A percentile compares a stretch with the other conserved stretches of the same genome.
These are phyloP conservation scores for Diatrype stigma DNA, from an alignment of 2,329 filamentous ascomycete genomes.

Conservation along the genomic window DNA sequence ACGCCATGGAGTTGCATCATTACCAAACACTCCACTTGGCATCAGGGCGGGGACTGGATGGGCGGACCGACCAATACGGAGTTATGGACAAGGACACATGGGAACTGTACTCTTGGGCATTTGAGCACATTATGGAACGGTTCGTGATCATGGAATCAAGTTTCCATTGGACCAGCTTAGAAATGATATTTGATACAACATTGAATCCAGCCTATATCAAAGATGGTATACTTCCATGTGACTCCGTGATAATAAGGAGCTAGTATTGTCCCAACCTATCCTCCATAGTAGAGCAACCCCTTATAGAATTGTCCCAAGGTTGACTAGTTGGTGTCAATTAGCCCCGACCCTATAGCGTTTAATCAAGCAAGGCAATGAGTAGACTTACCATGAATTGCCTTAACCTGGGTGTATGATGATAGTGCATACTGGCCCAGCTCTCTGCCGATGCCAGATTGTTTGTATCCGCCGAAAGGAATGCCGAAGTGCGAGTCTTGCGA, in stretches of 20 bases:
- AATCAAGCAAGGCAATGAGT: neutral
- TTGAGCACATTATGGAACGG: neutral
- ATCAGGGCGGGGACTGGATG: neutral
- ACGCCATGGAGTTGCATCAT: too few relatives aligned
- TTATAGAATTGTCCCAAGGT: neutral
- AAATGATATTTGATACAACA: neutral
- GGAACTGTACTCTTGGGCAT: neutral
- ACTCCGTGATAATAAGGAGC: neutral
- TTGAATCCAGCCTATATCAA: neutral
- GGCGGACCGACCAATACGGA: neutral
- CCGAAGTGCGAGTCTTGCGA: slow-evolving; percentile 40
- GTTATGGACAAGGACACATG: neutral
- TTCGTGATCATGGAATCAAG: neutral
- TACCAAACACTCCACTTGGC: too few relatives aligned
- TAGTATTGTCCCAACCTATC: neutral
- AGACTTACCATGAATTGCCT: slow-evolving; percentile 2
- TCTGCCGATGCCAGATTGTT: slow-evolving; percentile 44
- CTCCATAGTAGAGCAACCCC: neutral
- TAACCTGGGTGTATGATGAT: neutral
- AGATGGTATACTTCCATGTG: neutral
- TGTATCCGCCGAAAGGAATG: slow-evolving; percentile 43
- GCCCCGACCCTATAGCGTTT: neutral
- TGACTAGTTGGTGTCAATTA: neutral
- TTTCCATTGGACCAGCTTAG: neutral
- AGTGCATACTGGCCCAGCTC: slow-evolving; percentile 30